Evolutionary conservation across 768 basidiomycete species (phyloP).

Genomic region (Mycena metata): DNA sequence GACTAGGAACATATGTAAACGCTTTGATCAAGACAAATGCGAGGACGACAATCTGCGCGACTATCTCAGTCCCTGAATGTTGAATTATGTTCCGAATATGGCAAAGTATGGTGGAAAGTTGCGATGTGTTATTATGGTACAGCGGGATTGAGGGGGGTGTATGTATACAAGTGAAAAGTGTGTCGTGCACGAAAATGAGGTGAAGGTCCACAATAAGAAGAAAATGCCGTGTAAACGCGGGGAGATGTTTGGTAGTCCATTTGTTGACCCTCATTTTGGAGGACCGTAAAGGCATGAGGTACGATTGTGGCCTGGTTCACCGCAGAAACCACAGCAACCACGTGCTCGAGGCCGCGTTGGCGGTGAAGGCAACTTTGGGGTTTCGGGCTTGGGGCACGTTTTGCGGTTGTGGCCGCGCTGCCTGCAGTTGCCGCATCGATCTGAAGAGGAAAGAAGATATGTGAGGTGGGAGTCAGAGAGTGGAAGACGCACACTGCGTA

Average conservation of each 20-base stretch:
- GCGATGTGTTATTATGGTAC: no score
- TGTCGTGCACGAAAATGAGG: background rate
- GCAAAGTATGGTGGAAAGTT: no score
- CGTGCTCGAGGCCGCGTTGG: slow-evolving; percentile 30
- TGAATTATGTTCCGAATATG: no score
- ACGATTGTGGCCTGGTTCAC: slow-evolving; percentile 33
- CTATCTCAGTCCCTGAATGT: no score
- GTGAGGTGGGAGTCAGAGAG: slow-evolving; percentile 4
- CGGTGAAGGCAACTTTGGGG: slow-evolving; percentile 26
- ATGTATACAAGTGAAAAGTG: background rate
- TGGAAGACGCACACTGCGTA: slow-evolving; percentile 38
- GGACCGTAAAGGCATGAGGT: slow-evolving; percentile 30
- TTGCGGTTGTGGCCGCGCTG: slow-evolving; percentile 39
- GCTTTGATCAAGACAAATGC: no score
- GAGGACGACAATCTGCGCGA: no score
- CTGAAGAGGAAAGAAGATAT: slow-evolving; percentile 10
- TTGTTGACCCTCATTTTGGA: slow-evolving; percentile 28
- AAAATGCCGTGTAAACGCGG: no score
- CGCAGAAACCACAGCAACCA: slow-evolving; percentile 37
- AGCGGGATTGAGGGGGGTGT: no score
- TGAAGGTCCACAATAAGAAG: no score
- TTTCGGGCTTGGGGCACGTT: slow-evolving; percentile 35
- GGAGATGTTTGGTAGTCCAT: no score
- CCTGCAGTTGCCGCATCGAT: slow-evolving; percentile 39
- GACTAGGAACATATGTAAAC: no score